Percentiles rank a stretch among this genome's conserved stretches.
Conservation (phyloP, 441 rosid species). For the Erysimum cheiri region DNA sequence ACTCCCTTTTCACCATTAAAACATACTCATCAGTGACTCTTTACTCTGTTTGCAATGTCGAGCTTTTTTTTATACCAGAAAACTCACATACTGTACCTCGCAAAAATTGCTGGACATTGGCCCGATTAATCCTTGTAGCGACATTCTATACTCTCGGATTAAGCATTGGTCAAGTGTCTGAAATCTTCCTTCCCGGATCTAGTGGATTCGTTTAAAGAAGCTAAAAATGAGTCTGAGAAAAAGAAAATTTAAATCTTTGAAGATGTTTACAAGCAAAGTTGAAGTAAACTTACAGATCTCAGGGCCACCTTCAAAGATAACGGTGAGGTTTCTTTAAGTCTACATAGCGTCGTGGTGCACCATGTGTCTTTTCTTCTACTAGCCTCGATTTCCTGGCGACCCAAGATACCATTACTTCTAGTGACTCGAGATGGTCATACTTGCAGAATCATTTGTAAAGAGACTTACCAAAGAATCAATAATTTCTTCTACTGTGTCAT, state of each 20-base stretch:
- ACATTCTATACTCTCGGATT: conserved; percentile 82
- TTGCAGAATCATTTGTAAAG: conserved; percentile 18
- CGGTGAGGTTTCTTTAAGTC: conserved; percentile 83
- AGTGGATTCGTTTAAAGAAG: conserved; percentile 35
- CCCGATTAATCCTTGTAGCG: conserved; percentile 70
- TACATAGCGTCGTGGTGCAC: conserved; percentile 67
- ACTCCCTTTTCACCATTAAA: conserved; percentile 61
- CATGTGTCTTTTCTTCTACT: conserved; percentile 66
- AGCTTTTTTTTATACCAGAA: too few relatives aligned
- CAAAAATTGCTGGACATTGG: conserved; percentile 63
- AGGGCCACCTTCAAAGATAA: conserved; percentile 88
- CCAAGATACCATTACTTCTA: conserved; percentile 12
- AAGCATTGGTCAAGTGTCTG: conserved; percentile 85
- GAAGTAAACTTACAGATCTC: conserved; percentile 75
- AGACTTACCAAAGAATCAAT: conserved; percentile 74
- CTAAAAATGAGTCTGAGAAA: background rate
- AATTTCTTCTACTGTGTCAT: conserved; percentile 86
- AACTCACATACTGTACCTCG: conserved; percentile 56
- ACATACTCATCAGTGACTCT: conserved; percentile 1
- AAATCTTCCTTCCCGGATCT: conserved; percentile 85
- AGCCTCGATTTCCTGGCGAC: conserved; percentile 64
- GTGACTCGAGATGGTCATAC: conserved; percentile 17
- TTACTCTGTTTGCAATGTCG: conserved; percentile 5
- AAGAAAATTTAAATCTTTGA: background rate
- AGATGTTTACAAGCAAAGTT: conserved; percentile 11